Evolutionary conservation across 257 asterid species (phyloP).

Genomic region (Echites panduratus): DNA sequence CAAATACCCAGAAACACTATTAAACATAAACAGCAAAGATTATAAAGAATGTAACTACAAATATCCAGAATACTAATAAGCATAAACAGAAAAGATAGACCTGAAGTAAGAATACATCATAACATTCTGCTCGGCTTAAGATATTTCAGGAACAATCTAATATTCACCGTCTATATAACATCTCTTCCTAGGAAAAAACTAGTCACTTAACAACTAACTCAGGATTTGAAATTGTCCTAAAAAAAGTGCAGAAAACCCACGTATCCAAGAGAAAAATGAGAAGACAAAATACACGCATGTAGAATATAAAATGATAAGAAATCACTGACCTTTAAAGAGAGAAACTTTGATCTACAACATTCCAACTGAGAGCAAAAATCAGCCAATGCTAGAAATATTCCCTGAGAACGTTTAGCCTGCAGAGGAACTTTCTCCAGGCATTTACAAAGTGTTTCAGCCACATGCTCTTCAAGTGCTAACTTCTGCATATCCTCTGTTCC

Average conservation of each 20-base stretch:
- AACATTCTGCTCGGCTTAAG: neutral
- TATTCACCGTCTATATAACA: neutral
- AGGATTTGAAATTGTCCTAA: neutral
- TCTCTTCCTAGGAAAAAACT: neutral
- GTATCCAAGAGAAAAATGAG: neutral
- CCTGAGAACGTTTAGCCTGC: slow-evolving; percentile 61
- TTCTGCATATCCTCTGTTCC: slow-evolving; percentile 84
- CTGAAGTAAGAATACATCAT: neutral
- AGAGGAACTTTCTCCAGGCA: slow-evolving; percentile 47
- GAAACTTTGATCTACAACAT: slow-evolving; percentile 71
- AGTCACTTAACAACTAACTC: neutral
- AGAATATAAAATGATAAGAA: neutral
- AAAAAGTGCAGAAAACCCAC: slow-evolving; percentile 6
- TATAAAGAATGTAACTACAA: too few species aligned
- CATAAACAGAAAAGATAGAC: neutral
- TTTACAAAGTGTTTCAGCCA: slow-evolving; percentile 52
- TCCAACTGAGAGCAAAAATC: slow-evolving; percentile 76
- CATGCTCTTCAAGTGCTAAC: slow-evolving; percentile 63
- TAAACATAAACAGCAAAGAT: neutral
- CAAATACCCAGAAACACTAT: neutral
- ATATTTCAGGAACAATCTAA: neutral
- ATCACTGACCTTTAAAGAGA: slow-evolving; percentile 52
- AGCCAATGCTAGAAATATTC: slow-evolving; percentile 68
- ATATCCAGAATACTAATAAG: neutral
- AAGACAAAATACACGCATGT: neutral